A percentile compares a stretch with the other conserved stretches of the same genome.
These are phyloP conservation scores for Metarhizium humberi DNA, from an alignment of 2,329 filamentous ascomycete species.

Conservation along the genomic window DNA sequence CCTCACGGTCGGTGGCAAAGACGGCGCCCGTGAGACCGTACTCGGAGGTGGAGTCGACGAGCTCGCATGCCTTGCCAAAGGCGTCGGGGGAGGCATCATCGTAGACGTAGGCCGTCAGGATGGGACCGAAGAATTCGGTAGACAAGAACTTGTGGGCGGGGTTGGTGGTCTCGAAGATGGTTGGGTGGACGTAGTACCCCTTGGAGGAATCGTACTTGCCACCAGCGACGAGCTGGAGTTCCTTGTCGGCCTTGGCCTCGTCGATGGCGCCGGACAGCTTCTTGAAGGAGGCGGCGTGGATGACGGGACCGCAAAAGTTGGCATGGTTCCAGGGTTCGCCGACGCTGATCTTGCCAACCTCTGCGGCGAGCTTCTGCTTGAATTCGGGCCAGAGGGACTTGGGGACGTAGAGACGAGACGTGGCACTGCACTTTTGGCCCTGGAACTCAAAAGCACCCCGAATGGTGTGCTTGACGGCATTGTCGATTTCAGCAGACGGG, in stretches of 20 bases:
- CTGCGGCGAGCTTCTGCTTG: slow-evolving; percentile 54
- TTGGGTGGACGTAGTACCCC: slow-evolving; percentile 79
- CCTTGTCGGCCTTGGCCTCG: slow-evolving; percentile 63
- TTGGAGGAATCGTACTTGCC: slow-evolving; percentile 68
- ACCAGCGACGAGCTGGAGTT: slow-evolving; percentile 64
- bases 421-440: slow-evolving; percentile 85
- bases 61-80: slow-evolving; percentile 48
- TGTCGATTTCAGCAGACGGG: slow-evolving; percentile 64
- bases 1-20: slow-evolving; percentile 61
- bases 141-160: slow-evolving; percentile 65
- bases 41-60: slow-evolving; percentile 63
- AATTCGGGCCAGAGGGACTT: slow-evolving; percentile 67
- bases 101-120: slow-evolving; percentile 69
- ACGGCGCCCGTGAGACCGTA: slow-evolving; percentile 72
- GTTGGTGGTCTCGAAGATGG: slow-evolving; percentile 68
- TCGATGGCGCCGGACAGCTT: slow-evolving; percentile 72
- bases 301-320: slow-evolving; percentile 83
- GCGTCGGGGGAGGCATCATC: slow-evolving; percentile 52
- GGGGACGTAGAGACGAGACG: slow-evolving; percentile 70
- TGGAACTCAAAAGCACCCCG: slow-evolving; percentile 86
- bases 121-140: slow-evolving; percentile 74
- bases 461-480: slow-evolving; percentile 73
- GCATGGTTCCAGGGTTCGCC: slow-evolving; percentile 59
- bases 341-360: slow-evolving; percentile 61
- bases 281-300: slow-evolving; percentile 73